Evolutionary conservation across 73 alveolate species (phyloP), one percentile per base, ranked within the genome.

Genomic region (Tetrahymena borealis): DNA sequence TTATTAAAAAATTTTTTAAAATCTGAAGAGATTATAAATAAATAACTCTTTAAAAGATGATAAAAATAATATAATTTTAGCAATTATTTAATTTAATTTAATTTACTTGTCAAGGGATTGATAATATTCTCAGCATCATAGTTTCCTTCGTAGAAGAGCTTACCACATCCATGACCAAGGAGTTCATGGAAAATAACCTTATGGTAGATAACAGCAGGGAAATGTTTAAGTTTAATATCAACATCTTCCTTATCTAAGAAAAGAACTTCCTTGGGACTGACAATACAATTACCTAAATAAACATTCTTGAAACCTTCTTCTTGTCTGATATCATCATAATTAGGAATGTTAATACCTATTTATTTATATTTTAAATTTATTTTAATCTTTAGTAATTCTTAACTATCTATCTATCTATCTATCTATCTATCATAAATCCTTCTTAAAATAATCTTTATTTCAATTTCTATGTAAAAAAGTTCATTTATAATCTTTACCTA

Each of bases 151-250:
- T 94, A 94, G 33, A 97, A 95, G 78, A 98, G 95, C 91, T 97
- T 98, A 31, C 99, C 99, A 15, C 96, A 90, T 11, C 99, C 99
- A 93, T 97, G 99, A 4, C 99, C 99, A 35, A 98, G 95, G 38
- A 98, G 96, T 91, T 97, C 99, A 91, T 98, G 99, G 92, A 97
- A 93, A 38, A 99, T 99, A 39, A 96, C 99, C 28, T 93, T 60
- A 35, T 60, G 85, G 85, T 60, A 60, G 28, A 60, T 60, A 13
- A 60, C 35, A 0, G 85, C 85, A n/a, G 85, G 85, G 85, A 60
- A 60, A 16, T 60, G 85, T n/a, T 60, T 60, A 60, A 60, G n/a
- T 60, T 60, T 60, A 5, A 60, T 7, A 0, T 60, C 85, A 60
- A 60, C 28, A 60, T 60, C 85, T 60, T 8, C 85, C 85, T 60